A percentile compares a stretch with the other conserved stretches of the same genome.
Evolutionary conservation across 495 filamentous ascomycete species (phyloP).

Genomic region (Usnea hakonensis): DNA sequence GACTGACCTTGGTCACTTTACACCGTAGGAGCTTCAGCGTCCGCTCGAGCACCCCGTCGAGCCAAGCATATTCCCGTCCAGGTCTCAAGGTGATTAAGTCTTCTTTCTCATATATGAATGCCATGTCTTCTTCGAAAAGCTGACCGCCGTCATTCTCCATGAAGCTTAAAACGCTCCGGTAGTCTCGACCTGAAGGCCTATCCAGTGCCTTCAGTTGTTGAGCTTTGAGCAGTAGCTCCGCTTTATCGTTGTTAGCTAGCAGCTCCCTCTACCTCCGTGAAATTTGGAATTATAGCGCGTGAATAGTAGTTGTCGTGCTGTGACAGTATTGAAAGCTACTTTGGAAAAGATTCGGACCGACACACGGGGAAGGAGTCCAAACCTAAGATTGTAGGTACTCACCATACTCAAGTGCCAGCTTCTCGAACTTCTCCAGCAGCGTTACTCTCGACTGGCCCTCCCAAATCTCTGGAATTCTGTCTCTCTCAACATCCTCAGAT

Average conservation of each 20-base stretch:
- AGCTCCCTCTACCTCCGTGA: not conserved
- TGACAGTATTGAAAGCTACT: too few species aligned
- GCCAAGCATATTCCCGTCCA: conserved; percentile 34
- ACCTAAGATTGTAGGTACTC: not conserved
- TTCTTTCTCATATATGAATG: conserved; percentile 33
- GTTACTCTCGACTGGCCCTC: conserved; percentile 18
- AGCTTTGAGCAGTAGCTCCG: conserved; percentile 33
- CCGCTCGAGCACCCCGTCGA: conserved; percentile 33
- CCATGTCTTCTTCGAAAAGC: conserved; percentile 26
- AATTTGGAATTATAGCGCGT: too few species aligned
- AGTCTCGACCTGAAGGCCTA: conserved; percentile 30
- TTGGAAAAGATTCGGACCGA: too few species aligned
- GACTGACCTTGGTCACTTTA: conserved; percentile 24
- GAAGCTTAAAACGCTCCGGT: conserved; percentile 31
- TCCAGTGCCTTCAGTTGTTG: conserved; percentile 29
- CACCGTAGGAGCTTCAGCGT: conserved; percentile 25
- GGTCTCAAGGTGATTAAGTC: conserved; percentile 34
- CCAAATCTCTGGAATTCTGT: conserved; percentile 1
- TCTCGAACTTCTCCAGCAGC: conserved; percentile 27
- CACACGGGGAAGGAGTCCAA: not conserved
- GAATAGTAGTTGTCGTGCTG: too few species aligned
- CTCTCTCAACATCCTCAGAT: conserved; percentile 8
- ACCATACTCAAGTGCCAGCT: conserved; percentile 33
- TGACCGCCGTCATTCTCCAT: conserved; percentile 27
- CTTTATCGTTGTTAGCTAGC: conserved; percentile 12